Evolutionary conservation across 1,284 basidiomycete genomes (phyloP).

Genomic region (Ceratobasidium sp.): DNA sequence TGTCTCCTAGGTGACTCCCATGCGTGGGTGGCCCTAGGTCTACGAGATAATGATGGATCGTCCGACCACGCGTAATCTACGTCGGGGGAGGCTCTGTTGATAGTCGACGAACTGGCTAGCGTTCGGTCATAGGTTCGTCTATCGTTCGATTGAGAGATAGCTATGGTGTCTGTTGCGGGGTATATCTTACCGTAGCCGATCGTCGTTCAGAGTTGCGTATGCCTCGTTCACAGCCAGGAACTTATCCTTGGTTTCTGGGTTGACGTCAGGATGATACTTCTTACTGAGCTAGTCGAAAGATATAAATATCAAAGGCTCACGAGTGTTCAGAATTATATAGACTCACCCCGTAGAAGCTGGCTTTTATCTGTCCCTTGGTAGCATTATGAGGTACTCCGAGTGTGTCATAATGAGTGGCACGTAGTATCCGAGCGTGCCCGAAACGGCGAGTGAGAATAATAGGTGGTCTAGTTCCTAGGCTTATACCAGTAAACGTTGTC

Average conservation of each 20-base stretch:
- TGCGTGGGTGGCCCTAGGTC: constrained; percentile 41
- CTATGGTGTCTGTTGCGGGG: neutral
- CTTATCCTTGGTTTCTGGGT: constrained; percentile 37
- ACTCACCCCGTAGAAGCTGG: constrained; percentile 54
- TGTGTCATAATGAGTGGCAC: constrained; percentile 49
- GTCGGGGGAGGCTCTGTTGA: neutral
- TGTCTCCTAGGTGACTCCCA: constrained; percentile 39
- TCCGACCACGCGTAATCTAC: constrained; percentile 11
- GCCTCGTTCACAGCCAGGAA: constrained; percentile 42
- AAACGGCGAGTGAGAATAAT: constrained; percentile 13
- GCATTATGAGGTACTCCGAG: constrained; percentile 49
- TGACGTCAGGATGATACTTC: constrained; percentile 52
- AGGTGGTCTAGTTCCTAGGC: neutral
- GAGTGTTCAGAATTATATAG: neutral
- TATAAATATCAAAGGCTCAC: neutral
- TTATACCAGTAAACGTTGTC: constrained; percentile 31
- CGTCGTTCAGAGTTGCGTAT: constrained; percentile 40
- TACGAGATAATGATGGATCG: constrained; percentile 33
- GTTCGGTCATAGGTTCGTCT: constrained; percentile 41
- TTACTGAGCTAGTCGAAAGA: constrained; percentile 50
- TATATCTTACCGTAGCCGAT: constrained; percentile 36
- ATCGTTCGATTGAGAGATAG: neutral
- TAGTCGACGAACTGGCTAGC: constrained; percentile 5
- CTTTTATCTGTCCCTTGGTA: constrained; percentile 53
- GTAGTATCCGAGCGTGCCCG: constrained; percentile 4